phyloP scores from a whole-genome alignment of 805 yeast genomes.

The Saccharomycopsis malanga region DNA sequence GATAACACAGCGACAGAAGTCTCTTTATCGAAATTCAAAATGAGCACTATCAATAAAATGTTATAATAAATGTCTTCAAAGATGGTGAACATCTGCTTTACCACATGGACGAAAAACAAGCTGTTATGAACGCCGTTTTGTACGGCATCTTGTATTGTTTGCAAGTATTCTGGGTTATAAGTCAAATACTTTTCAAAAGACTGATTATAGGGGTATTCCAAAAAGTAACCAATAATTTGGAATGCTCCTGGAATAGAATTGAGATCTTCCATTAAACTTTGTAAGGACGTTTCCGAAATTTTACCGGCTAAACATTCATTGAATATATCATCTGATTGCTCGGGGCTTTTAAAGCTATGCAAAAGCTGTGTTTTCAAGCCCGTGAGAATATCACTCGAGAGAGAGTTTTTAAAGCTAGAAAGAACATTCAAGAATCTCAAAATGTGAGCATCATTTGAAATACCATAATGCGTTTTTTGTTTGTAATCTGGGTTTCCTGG shows the following conservation, averaged over 20 bases:
- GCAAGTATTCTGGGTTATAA: background rate
- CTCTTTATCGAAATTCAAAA: slow-evolving; percentile 33
- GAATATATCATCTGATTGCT: slow-evolving; percentile 32
- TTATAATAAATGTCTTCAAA: slow-evolving; percentile 30
- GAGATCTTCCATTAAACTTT: slow-evolving; percentile 35
- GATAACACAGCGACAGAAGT: slow-evolving; percentile 21
- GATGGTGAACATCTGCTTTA: slow-evolving; percentile 27
- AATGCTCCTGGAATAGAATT: slow-evolving; percentile 33
- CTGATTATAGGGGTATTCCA: slow-evolving; percentile 26
- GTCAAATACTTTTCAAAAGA: background rate
- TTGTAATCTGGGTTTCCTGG: slow-evolving; percentile 24
- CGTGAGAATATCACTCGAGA: slow-evolving; percentile 32
- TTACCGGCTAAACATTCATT: slow-evolving; percentile 34
- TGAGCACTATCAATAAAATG: slow-evolving; percentile 30
- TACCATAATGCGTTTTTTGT: slow-evolving; percentile 24
- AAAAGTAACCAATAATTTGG: slow-evolving; percentile 32
- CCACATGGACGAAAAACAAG: slow-evolving; percentile 23
- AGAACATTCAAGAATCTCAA: slow-evolving; percentile 30
- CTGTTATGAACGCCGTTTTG: background rate
- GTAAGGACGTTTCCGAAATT: slow-evolving; percentile 34
- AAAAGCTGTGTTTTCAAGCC: slow-evolving; percentile 32
- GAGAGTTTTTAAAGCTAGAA: slow-evolving; percentile 34
- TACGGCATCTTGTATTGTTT: background rate
- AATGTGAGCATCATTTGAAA: slow-evolving; percentile 26
- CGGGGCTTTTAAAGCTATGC: slow-evolving; percentile 30